Conservation (phyloP, 805 yeast species). For the Candida mattraensis region DNA sequence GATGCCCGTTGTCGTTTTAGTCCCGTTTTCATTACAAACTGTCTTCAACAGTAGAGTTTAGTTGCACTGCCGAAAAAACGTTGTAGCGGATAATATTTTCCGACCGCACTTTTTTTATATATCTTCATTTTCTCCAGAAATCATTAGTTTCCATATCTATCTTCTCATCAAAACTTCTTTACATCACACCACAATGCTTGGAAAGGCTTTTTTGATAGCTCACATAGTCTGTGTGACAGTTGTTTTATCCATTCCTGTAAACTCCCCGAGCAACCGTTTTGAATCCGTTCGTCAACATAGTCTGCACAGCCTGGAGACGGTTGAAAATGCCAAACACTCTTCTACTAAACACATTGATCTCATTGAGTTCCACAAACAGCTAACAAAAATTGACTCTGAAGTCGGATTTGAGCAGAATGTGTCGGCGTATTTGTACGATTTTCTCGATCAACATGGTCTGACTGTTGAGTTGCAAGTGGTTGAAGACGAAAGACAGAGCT, state of each 20-base stretch:
- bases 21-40: neutral
- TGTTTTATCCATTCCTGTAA: too few species aligned
- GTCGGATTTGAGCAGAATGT: slow-evolving; percentile 11
- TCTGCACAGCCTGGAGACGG: too few species aligned
- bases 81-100: too few species aligned
- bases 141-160: too few species aligned
- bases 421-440: slow-evolving; percentile 2
- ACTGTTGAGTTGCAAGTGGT: slow-evolving; percentile 12
- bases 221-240: too few species aligned
- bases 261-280: too few species aligned
- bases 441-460: slow-evolving; percentile 7
- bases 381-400: slow-evolving; percentile 10
- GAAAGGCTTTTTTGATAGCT: too few species aligned
- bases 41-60: neutral
- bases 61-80: too few species aligned
- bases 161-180: too few species aligned
- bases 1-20: slow-evolving; percentile 10
- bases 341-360: slow-evolving; percentile 1
- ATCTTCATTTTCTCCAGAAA: neutral
- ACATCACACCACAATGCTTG: too few species aligned
- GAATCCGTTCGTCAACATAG: too few species aligned
- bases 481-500: slow-evolving; percentile 5
- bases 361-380: slow-evolving; percentile 7
- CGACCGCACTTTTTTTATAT: neutral
- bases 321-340: slow-evolving; percentile 1